Conservation (phyloP, 768 basidiomycete genomes). For the Pleurotus eryngii region DNA sequence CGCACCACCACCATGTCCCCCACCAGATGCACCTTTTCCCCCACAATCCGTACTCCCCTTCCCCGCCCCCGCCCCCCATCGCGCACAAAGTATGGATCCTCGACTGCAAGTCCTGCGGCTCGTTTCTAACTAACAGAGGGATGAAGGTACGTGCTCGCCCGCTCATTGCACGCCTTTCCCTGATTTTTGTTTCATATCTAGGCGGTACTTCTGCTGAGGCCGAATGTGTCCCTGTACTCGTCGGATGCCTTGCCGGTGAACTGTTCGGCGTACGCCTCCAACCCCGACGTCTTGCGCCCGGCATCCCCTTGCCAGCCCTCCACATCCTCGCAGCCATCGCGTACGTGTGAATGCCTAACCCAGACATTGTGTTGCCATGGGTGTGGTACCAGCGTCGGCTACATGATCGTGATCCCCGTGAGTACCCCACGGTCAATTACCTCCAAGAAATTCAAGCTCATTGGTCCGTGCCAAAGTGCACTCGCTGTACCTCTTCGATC, state of each 20-base stretch:
- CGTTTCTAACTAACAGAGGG: conserved; percentile 78
- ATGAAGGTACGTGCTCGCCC: conserved; percentile 59
- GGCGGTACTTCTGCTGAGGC: conserved; percentile 82
- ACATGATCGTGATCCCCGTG: conserved; percentile 75
- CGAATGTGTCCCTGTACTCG: conserved; percentile 78
- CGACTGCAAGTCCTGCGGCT: conserved; percentile 70
- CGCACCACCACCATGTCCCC: conserved; percentile 9
- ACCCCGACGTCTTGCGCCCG: conserved; percentile 37
- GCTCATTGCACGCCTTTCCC: not conserved
- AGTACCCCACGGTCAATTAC: conserved; percentile 11
- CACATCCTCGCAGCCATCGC: conserved; percentile 29
- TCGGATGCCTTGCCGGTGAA: conserved; percentile 78
- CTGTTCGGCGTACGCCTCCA: conserved; percentile 63
- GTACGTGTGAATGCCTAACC: conserved; percentile 85
- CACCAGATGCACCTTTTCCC: conserved; percentile 30
- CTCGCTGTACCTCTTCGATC: conserved; percentile 70
- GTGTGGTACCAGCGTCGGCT: conserved; percentile 73
- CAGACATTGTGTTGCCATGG: conserved; percentile 78
- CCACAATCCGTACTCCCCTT: conserved; percentile 37
- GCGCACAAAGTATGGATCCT: conserved; percentile 79
- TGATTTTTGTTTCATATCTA: conserved; percentile 23
- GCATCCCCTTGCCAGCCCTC: conserved; percentile 29
- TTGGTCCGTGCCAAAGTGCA: conserved; percentile 38
- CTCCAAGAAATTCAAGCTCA: conserved; percentile 1
- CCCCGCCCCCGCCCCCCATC: conserved; percentile 39